Base-by-base conservation (phyloP, 148 eudicot genomes). In the Bassia scoparia region DNA sequence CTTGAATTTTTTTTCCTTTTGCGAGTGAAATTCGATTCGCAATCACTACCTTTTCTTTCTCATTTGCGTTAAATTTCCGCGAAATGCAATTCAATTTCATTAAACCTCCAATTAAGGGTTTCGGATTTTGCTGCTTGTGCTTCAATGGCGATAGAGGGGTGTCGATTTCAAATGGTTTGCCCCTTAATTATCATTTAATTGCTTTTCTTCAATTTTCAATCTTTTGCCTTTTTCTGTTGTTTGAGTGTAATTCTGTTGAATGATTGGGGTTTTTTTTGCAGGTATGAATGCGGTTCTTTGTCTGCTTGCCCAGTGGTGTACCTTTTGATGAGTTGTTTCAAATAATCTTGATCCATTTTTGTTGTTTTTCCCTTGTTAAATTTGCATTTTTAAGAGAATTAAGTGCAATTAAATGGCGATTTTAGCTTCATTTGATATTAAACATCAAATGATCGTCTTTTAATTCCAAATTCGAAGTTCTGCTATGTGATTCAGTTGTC, bases 231-330 rank as follows among this genome's bases (percentile, higher is more conserved):
- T 38, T 31, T 14, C 62, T 54, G 20, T 27, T 43, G 43, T 31
- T 44, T 0, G 50, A 41, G 38, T 61, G 4, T 44, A 20, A 48
- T 70, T 68, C 46, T 67, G 29, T 17, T 74, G 31, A 23, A 37
- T 80, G n/a, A 76, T 18, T 14, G 64, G 64, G 31, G 17, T 80
- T 61, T 72, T 76, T 76, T 34, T 67, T 83, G 76, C 85, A 94
- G 98, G 98, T 94, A 94, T 76, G 98, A n/a, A 94, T 86, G 98
- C n/a, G 98, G 38, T 94, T 94, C 67, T 94, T 81, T 94, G 89
- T 88, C 98, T 94, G 98, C 87, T 94, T 31, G 92, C 95, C 90
- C 20, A 91, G 97, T 76, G 88, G 88, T 89, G 98, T 91, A 95
- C 91, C 98, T 97, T 94, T 75, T 52, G 62, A 8, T n/a, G n/a